Base-by-base conservation (phyloP, 148 eudicot genomes). In the Silene latifolia region DNA sequence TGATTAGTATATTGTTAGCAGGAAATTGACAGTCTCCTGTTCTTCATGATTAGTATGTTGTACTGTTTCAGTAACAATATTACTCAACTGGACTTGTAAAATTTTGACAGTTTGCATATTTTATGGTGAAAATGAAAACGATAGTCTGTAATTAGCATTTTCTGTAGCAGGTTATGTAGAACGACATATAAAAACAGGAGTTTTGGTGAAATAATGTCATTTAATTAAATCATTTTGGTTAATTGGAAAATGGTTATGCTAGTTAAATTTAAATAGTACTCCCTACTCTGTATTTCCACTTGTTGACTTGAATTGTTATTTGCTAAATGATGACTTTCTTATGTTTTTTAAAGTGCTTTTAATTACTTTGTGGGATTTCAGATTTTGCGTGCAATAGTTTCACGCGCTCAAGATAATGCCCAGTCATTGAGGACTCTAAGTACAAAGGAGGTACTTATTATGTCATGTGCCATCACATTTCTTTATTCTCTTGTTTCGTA, bases 371-470 rank as follows among this genome's bases (percentile, higher is more conserved):
- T 61, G 32, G 76, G 29, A 74, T 59, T 72, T 65, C 92, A 95
- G 98, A 89, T 95, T 77, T 82, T 95, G 79, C 93, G 89, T 76
- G 81, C 80, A 63, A 89, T 92, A 75, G 85, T 95, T 79, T 79
- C 82, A 63, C 89, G 97, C 70, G 91, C 96, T 77, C 89, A 84
- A 80, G 91, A 85, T 81, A 65, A 85, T 69, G 82, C 76, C 77
- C 91, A 84, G 67, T 73, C 90, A 63, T 78, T 83, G 77, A 90
- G 94, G 80, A 90, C 88, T 32, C 97, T 95, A 60, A 89, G 96
- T 78, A 89, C 98, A n/a, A 95, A 89, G 73, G 98, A 95, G 96
- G 98, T 95, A 78, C 73, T 67, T 63, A 42, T 39, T 53, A 19
- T 65, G 63, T 53, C n/a, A 14, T 9, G 61, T 63, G 51, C 32